Evolutionary conservation across 495 filamentous ascomycete species (phyloP).

Genomic region (Durotheca rogersii): DNA sequence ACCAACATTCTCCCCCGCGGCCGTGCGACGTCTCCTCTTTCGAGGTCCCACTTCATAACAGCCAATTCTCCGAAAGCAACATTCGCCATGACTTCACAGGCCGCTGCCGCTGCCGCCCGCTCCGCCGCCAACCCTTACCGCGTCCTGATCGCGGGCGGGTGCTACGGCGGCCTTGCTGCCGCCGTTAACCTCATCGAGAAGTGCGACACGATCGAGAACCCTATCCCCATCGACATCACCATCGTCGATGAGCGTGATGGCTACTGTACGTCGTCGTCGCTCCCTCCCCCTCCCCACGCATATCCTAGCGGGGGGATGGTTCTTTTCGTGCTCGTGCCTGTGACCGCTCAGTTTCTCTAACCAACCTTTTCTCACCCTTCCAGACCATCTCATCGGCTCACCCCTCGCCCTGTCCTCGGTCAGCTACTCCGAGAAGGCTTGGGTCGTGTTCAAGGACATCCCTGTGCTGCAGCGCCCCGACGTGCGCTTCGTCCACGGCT

Average conservation of each 20-base stretch:
- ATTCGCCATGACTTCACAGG: constrained; percentile 18
- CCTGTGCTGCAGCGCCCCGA: constrained; percentile 54
- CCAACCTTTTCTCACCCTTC: not conserved
- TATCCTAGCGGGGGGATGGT: too few relatives aligned
- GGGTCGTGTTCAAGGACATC: constrained; percentile 62
- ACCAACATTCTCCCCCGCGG: constrained; percentile 3
- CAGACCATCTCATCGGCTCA: constrained; percentile 63
- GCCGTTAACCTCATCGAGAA: constrained; percentile 63
- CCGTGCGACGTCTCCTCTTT: constrained; percentile 2
- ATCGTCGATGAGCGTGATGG: constrained; percentile 72
- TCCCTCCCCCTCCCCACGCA: not conserved
- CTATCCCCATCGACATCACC: constrained; percentile 60
- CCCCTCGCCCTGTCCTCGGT: constrained; percentile 62
- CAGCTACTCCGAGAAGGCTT: constrained; percentile 56
- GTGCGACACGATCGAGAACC: constrained; percentile 40
- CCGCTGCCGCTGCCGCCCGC: constrained; percentile 8
- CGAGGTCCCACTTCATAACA: constrained; percentile 10
- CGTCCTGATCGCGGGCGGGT: constrained; percentile 61
- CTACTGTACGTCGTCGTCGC: constrained; percentile 54
- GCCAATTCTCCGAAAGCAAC: constrained; percentile 10
- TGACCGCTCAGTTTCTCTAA: too few relatives aligned
- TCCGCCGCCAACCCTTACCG: constrained; percentile 34
- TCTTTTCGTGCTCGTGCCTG: too few relatives aligned
- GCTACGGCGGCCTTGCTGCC: constrained; percentile 63
- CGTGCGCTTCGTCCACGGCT: constrained; percentile 59